phyloP scores from a whole-genome alignment of 2,329 filamentous ascomycete species.

The Furcasterigmium furcatum region DNA sequence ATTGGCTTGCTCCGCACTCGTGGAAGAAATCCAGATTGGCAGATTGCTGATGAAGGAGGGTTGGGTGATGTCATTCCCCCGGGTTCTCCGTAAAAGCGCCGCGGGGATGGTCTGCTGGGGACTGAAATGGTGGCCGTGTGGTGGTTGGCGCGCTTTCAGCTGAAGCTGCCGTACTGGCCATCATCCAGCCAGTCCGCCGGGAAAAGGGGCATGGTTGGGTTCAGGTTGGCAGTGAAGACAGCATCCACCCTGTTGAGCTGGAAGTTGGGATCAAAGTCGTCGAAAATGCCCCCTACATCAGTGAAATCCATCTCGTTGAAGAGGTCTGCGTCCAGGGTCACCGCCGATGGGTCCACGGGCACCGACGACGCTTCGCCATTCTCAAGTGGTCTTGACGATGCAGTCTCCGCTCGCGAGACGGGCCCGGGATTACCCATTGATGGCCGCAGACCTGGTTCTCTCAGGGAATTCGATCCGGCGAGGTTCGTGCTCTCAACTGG shows the following conservation, averaged over 20 bases:
- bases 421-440: no score
- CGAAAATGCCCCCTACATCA: constrained; percentile 9
- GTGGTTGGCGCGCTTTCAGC: no score
- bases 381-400: neutral
- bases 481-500: neutral
- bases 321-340: neutral
- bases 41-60: no score
- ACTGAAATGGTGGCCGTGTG: no score
- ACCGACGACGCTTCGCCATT: neutral
- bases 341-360: neutral
- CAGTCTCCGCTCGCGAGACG: neutral
- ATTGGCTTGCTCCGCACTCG: no score
- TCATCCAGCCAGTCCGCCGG: constrained; percentile 1
- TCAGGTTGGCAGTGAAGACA: constrained; percentile 5
- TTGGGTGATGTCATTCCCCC: no score
- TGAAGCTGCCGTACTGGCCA: neutral
- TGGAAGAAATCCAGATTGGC: no score
- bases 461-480: neutral
- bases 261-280: constrained; percentile 15
- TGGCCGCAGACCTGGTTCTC: no score
- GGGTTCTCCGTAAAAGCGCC: no score
- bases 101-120: no score
- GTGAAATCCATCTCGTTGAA: constrained; percentile 1
- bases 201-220: neutral
- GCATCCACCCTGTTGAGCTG: constrained; percentile 14